Percentiles rank a stretch among this genome's conserved stretches.
Conservation (phyloP, 495 filamentous ascomycete species). For the Aspergillus sclerotioniger region DNA sequence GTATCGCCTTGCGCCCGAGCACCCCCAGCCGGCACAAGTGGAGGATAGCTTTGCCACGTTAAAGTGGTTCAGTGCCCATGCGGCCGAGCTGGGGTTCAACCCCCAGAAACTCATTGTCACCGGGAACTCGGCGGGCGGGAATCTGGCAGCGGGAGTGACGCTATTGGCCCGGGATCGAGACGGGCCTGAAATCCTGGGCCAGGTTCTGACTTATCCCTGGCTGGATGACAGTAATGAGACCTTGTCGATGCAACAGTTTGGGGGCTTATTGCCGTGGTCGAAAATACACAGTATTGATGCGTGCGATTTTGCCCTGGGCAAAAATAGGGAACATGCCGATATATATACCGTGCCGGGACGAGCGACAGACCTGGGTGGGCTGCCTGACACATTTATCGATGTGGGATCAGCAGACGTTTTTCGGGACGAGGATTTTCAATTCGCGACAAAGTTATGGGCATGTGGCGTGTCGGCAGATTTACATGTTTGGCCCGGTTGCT, state of each 20-base stretch:
- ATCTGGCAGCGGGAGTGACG: slow-evolving; percentile 38
- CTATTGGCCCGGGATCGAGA: slow-evolving; percentile 40
- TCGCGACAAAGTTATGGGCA: slow-evolving; percentile 33
- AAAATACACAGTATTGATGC: slow-evolving; percentile 2
- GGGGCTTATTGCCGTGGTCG: slow-evolving; percentile 24
- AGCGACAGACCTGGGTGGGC: slow-evolving; percentile 14
- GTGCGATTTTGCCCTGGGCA: slow-evolving; percentile 8
- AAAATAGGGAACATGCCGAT: neutral
- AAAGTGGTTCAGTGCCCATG: slow-evolving; percentile 35
- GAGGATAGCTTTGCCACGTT: slow-evolving; percentile 37
- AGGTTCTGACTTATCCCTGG: slow-evolving; percentile 46
- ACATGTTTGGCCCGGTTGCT: slow-evolving; percentile 49
- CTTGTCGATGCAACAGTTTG: slow-evolving; percentile 11
- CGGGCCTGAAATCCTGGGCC: slow-evolving; percentile 31
- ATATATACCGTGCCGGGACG: slow-evolving; percentile 17
- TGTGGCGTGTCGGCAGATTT: slow-evolving; percentile 46
- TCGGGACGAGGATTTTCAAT: slow-evolving; percentile 42
- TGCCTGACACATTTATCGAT: slow-evolving; percentile 27
- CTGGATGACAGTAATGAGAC: slow-evolving; percentile 35
- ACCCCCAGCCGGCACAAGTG: slow-evolving; percentile 26
- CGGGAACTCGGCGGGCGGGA: slow-evolving; percentile 60
- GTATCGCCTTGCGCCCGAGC: slow-evolving; percentile 33
- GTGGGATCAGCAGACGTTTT: slow-evolving; percentile 32
- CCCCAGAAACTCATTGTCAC: slow-evolving; percentile 52
- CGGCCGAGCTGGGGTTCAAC: slow-evolving; percentile 41